A percentile compares a stretch with the other conserved stretches of the same genome.
phyloP scores from a whole-genome alignment of 2,329 filamentous ascomycete genomes.

The Nemania serpens region DNA sequence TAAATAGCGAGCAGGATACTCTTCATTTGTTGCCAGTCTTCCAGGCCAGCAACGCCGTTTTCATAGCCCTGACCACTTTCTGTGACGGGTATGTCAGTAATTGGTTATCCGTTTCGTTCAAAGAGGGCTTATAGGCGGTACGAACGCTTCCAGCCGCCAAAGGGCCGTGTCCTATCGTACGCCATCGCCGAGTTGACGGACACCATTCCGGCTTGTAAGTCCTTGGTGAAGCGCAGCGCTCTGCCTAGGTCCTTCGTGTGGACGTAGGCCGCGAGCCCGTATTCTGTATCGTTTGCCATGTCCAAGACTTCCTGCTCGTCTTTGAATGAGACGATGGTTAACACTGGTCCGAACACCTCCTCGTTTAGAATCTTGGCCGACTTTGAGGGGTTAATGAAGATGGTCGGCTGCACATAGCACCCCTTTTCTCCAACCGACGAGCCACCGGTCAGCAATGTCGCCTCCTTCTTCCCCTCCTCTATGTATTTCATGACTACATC shows the following conservation, averaged over 20 bases:
- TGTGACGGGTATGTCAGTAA: conserved; percentile 8
- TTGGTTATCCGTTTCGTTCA: not conserved
- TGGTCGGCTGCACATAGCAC: conserved; percentile 50
- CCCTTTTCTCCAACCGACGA: conserved; percentile 32
- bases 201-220: conserved; percentile 63
- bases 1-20: conserved; percentile 15
- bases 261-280: conserved; percentile 59
- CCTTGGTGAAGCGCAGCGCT: conserved; percentile 52
- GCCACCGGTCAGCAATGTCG: conserved; percentile 33
- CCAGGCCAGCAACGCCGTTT: conserved; percentile 23
- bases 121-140: not conserved
- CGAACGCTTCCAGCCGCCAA: conserved; percentile 48
- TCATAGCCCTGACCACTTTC: conserved; percentile 27
- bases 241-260: conserved; percentile 58
- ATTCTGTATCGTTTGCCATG: conserved; percentile 61
- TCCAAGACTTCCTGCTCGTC: conserved; percentile 59
- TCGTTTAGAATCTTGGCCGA: conserved; percentile 58
- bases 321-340: conserved; percentile 61
- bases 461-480: conserved; percentile 49
- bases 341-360: conserved; percentile 68
- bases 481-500: conserved; percentile 52
- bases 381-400: conserved; percentile 51
- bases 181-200: conserved; percentile 58
- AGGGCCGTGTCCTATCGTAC: conserved; percentile 44
- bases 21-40: conserved; percentile 28